These are phyloP conservation scores for Hortaea werneckii DNA, from an alignment of 2,329 filamentous ascomycete species.

Conservation along the genomic window DNA sequence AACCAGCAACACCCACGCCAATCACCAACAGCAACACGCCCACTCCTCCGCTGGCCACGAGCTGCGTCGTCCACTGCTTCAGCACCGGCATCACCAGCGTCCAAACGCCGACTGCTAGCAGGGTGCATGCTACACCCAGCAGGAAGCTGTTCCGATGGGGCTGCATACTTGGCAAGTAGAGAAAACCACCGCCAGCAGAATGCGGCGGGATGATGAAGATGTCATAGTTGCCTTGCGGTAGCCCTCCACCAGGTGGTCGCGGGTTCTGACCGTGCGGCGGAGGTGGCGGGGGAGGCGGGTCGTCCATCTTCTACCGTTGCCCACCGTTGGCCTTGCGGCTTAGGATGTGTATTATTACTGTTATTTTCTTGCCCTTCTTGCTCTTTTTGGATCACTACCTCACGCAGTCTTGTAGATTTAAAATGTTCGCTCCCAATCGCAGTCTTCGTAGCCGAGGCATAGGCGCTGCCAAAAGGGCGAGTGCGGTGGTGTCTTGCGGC, in stretches of 20 bases:
- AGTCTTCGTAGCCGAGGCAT: conserved; percentile 11
- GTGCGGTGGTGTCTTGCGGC: not conserved
- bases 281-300: conserved; percentile 64
- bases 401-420: conserved; percentile 2
- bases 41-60: conserved; percentile 58
- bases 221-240: conserved; percentile 87
- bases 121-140: conserved; percentile 69
- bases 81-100: conserved; percentile 63
- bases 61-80: conserved; percentile 60
- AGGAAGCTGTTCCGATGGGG: conserved; percentile 85
- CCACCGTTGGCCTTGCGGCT: not conserved
- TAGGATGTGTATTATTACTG: not conserved
- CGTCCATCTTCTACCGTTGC: conserved; percentile 10
- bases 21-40: conserved; percentile 63
- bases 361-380: not conserved
- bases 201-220: conserved; percentile 95
- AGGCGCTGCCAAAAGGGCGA: conserved; percentile 1
- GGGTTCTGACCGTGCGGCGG: conserved; percentile 77
- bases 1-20: conserved; percentile 65
- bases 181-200: conserved; percentile 76
- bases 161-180: conserved; percentile 84
- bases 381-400: not conserved
- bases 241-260: conserved; percentile 51
- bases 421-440: conserved; percentile 5
- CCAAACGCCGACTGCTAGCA: conserved; percentile 63